Base-by-base conservation (phyloP, 192 early-diverging fungal genomes). In the Rhizoclosmatium sp. region DNA sequence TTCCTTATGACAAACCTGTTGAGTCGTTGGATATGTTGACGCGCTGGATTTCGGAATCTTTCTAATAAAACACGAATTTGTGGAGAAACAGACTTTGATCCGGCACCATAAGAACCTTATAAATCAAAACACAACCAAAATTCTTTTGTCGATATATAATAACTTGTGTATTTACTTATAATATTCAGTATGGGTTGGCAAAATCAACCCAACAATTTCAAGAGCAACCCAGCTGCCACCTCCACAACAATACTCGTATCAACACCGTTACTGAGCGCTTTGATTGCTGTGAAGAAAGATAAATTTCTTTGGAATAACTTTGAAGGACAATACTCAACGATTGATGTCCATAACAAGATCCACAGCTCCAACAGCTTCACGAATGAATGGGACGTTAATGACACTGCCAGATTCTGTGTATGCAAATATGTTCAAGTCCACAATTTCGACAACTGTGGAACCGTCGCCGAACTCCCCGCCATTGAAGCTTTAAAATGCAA, bases 1-100 rank as follows among this genome's bases (percentile, higher is more conserved):
- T 78, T 4, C 78, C 78, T 7, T 76, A 76, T 56, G 75, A 76
- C 49, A 45, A 54, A n/a, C 75, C 75, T 4, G 65, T 62, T 3
- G 75, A 64, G 48, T 49, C 45, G 9, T 46, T 76, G 4, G 47
- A 76, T 40, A 66, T 76, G 64, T 9, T 76, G 3, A n/a, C 46
- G 16, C 23, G 66, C 49, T 76, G 75, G 75, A 76, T 76, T 54
- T 54, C 51, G 5, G 5, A 54, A 54, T 54, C 51, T 12, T 54
- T 54, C 51, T 31, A 31, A 31, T 31, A 31, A 31, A 31, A 31
- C 31, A 31, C 31, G 31, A 31, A 31, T 31, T 31, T 31, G 31
- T 31, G 31, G 31, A 31, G 31, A 31, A 31, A 31, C 31, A 31
- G 31, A 31, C 31, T 31, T 31, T 31, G 31, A 31, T 31, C 31